Evolutionary conservation across 805 yeast genomes (phyloP).

Genomic region (Kodamaea nitidulidarum): DNA sequence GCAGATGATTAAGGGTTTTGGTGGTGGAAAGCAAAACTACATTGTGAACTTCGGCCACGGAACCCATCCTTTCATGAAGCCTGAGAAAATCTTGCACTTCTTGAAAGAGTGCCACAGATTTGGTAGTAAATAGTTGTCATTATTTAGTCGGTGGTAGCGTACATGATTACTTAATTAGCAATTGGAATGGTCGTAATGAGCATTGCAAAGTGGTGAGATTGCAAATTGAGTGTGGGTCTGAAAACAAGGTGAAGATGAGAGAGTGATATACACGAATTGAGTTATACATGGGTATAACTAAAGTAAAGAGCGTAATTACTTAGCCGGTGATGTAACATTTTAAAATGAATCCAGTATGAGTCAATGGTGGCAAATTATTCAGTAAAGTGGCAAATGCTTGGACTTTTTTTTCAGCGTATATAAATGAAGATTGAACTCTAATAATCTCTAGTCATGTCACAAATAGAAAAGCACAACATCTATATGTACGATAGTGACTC

Average conservation of each 20-base stretch:
- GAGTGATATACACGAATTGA: too few relatives aligned
- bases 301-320: too few relatives aligned
- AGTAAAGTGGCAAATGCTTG: background rate
- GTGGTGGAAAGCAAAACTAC: constrained; percentile 89
- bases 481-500: constrained; percentile 48
- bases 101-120: constrained; percentile 81
- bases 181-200: background rate
- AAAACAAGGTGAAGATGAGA: too few relatives aligned
- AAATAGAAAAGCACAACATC: constrained; percentile 26
- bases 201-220: too few relatives aligned
- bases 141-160: background rate
- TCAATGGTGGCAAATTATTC: background rate
- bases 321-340: too few relatives aligned
- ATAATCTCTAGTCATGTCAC: background rate
- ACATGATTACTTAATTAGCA: background rate
- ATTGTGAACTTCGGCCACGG: constrained; percentile 97
- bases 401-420: background rate
- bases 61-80: constrained; percentile 96
- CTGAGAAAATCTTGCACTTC: constrained; percentile 82
- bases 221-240: too few relatives aligned
- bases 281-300: too few relatives aligned
- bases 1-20: constrained; percentile 84
- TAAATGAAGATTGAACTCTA: background rate
- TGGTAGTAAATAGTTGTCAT: constrained; percentile 35
- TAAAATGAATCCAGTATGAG: too few relatives aligned